Base-by-base conservation (phyloP, 2,329 filamentous ascomycete species). In the Phaeosphaeriaceae sp. region DNA sequence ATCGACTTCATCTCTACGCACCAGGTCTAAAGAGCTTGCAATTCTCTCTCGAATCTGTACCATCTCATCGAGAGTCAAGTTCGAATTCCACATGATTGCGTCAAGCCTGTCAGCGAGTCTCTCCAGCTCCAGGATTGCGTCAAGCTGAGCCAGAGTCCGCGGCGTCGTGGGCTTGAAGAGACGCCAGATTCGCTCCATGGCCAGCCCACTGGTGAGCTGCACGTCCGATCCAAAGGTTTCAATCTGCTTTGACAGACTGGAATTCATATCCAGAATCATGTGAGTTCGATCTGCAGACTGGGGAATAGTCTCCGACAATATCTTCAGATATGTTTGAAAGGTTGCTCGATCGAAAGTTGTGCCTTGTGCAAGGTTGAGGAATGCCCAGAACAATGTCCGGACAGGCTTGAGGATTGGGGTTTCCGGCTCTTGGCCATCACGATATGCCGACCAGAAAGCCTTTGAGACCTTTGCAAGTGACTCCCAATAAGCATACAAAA, bases 181-280 rank as follows among this genome's bases (percentile, higher is more conserved):
- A 44, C 86, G 85, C 94, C 93, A 96, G 5, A 96, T 82, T 9
- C 80, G 75, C 71, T 95, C 91, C 91, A 96, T 95, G 64, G 87
- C 89, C 13, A 93, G 80, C 0, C 92, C 93, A 1, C 90, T 93
- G 0, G 83, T 88, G 15, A 96, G 79, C 54, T 88, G 87, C 79
- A 93, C 93, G 1, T 87, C 88, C 17, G 86, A 84, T 22, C 86
- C 83, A 70, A 96, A 94, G 2, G 57, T 76, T 36, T 62, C 63
- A 7, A 74, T 51, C 47, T 75, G 69, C 51, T 70, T 70, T 3
- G 62, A 67, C 13, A 73, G 51, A 21, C 54, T 47, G 67, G 65
- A 50, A 58, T 66, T 47, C 62, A 79, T 42, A 65, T 65, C 50
- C 62, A 67, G 36, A 64, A 75, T 21, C 74, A 69, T 7, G 60